Percentiles rank a stretch among this genome's conserved stretches.
phyloP scores from a whole-genome alignment of 1,139 yeast genomes.

The Blastobotrys aristatus region DNA sequence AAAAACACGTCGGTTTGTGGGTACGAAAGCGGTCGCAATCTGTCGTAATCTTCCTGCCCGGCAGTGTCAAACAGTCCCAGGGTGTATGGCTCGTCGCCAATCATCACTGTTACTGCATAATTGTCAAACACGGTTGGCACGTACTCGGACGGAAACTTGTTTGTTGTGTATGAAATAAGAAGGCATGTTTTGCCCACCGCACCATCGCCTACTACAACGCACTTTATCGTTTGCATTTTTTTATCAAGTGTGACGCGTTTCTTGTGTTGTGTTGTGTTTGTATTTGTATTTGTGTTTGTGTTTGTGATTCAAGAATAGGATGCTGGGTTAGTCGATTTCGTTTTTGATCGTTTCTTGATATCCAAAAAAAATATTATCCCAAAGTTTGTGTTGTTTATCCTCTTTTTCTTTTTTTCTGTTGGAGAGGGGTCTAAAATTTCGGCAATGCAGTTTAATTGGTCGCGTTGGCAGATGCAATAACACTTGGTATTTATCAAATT shows the following conservation, averaged over 20 bases:
- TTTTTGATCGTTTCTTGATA: too few relatives aligned
- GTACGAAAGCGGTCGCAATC: conserved; percentile 91
- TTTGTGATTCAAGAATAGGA: too few relatives aligned
- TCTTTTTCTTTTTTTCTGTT: neutral
- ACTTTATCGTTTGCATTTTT: conserved; percentile 78
- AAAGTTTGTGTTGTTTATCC: neutral
- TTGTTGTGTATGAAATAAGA: conserved; percentile 85
- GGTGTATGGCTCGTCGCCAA: conserved; percentile 97
- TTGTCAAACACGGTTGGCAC: conserved; percentile 95
- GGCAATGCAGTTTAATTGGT: too few relatives aligned
- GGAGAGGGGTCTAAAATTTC: too few relatives aligned
- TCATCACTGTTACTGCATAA: conserved; percentile 97
- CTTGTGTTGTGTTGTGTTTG: too few relatives aligned
- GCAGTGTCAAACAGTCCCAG: conserved; percentile 96
- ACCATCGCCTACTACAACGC: conserved; percentile 98
- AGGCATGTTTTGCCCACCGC: conserved; percentile 94
- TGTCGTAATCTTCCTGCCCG: conserved; percentile 97
- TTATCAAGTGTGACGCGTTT: too few relatives aligned
- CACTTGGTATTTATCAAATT: too few relatives aligned
- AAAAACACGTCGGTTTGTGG: conserved; percentile 96
- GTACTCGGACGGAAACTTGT: conserved; percentile 91
- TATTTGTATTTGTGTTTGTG: too few relatives aligned
- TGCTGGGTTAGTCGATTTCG: too few relatives aligned
- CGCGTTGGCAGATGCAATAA: too few relatives aligned
- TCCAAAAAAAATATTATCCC: too few relatives aligned